phyloP scores from a whole-genome alignment of 1,284 basidiomycete species.

The Apiotrichum laibachii region DNA sequence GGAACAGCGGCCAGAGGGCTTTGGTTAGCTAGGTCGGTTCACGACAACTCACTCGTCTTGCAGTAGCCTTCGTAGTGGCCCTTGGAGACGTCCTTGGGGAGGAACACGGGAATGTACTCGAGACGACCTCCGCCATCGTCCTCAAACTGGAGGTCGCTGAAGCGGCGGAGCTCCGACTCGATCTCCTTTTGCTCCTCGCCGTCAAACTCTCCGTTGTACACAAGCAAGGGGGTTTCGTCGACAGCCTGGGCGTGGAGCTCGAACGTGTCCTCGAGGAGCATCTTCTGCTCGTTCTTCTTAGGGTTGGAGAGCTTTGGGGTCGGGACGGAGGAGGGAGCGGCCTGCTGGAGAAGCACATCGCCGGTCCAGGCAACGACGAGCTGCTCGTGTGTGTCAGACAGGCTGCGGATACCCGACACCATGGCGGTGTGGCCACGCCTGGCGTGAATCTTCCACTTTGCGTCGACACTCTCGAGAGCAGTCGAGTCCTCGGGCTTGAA shows the following conservation, averaged over 20 bases:
- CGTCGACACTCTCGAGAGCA: constrained; percentile 35
- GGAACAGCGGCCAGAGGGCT: constrained; percentile 97
- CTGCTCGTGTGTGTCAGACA: constrained; percentile 80
- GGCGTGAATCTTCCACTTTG: constrained; percentile 71
- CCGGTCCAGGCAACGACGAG: constrained; percentile 92
- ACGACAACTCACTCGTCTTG: constrained; percentile 76
- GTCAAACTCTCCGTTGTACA: constrained; percentile 59
- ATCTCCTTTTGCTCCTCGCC: constrained; percentile 63
- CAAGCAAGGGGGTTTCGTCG: constrained; percentile 31
- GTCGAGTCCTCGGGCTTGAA: constrained; percentile 48
- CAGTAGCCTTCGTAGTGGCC: constrained; percentile 97
- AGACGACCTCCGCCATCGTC: constrained; percentile 57
- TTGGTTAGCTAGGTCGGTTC: constrained; percentile 9
- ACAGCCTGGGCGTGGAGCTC: constrained; percentile 23
- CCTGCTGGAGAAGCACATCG: constrained; percentile 60
- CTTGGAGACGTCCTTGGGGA: constrained; percentile 84
- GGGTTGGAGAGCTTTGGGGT: neutral
- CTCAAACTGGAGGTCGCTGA: constrained; percentile 60
- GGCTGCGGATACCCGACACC: constrained; percentile 85
- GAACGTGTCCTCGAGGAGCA: constrained; percentile 19
- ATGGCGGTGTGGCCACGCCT: constrained; percentile 92
- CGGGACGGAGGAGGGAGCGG: constrained; percentile 8
- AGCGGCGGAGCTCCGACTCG: constrained; percentile 61
- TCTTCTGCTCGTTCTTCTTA: constrained; percentile 10
- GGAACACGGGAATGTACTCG: constrained; percentile 84